These are phyloP conservation scores for Colletotrichum kahawae DNA, from an alignment of 2,329 filamentous ascomycete species.

Conservation along the genomic window DNA sequence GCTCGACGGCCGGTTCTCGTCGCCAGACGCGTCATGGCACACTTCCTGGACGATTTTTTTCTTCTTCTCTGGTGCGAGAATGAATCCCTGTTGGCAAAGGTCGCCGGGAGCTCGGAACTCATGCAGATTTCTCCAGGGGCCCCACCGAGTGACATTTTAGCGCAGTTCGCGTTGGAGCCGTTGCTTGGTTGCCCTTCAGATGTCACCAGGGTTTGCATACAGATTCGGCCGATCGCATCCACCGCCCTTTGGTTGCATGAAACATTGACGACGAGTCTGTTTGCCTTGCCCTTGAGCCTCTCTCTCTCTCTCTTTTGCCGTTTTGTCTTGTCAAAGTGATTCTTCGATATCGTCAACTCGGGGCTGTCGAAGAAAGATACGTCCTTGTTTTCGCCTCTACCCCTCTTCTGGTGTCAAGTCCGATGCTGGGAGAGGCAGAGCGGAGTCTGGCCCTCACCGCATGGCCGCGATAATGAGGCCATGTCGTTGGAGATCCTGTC, in stretches of 20 bases:
- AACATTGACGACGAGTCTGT: constrained; percentile 13
- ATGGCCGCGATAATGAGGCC: neutral
- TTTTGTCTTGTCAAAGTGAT: neutral
- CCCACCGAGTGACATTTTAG: constrained; percentile 15
- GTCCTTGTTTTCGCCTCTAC: neutral
- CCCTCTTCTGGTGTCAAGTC: neutral
- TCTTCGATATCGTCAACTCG: neutral
- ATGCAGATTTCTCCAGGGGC: constrained; percentile 6
- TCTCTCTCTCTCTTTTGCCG: neutral
- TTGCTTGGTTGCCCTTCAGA: neutral
- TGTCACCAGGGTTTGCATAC: neutral
- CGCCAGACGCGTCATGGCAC: constrained; percentile 13
- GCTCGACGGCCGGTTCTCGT: constrained; percentile 4
- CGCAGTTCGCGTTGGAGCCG: constrained; percentile 11
- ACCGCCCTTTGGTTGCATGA: constrained; percentile 17
- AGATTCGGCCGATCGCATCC: constrained; percentile 19
- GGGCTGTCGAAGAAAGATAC: neutral
- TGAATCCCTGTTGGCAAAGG: neutral
- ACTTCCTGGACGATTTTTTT: neutral
- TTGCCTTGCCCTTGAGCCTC: neutral
- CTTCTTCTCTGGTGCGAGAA: neutral
- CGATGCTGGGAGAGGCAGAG: neutral
- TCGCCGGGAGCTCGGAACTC: constrained; percentile 12
- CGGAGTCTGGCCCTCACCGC: neutral
- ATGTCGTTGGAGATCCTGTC: neutral